A percentile compares a stretch with the other conserved stretches of the same genome.
These are phyloP conservation scores for Neurospora cerealis DNA, from an alignment of 495 filamentous ascomycete species.

Conservation along the genomic window DNA sequence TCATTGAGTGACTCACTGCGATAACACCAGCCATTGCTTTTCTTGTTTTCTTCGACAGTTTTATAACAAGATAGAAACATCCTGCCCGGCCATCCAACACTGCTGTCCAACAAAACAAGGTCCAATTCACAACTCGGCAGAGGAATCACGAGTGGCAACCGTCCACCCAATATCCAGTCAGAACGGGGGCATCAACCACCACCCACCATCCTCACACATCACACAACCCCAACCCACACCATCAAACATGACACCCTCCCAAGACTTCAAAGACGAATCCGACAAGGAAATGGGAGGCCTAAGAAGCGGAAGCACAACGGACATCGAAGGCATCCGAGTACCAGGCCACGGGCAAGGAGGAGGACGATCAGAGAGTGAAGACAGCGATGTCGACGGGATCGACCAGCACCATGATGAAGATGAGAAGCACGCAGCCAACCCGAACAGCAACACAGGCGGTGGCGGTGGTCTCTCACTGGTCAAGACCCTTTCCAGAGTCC, in stretches of 20 bases:
- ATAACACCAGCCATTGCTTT: not conserved
- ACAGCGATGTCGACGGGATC: not conserved
- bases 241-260: not conserved
- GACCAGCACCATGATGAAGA: not conserved
- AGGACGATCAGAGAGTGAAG: not conserved
- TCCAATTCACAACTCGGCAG: not conserved
- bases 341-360: not conserved
- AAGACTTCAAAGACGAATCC: not conserved
- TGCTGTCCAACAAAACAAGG: no score
- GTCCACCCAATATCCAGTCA: not conserved
- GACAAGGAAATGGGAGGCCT: not conserved
- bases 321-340: not conserved
- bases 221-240: not conserved
- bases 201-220: not conserved
- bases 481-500: conserved; percentile 23
- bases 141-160: not conserved
- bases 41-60: not conserved
- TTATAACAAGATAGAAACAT: not conserved
- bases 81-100: not conserved
- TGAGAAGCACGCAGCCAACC: not conserved
- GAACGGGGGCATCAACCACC: not conserved
- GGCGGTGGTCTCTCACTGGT: conserved; percentile 15
- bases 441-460: not conserved
- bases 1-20: not conserved
- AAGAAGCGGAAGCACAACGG: not conserved